phyloP scores from a whole-genome alignment of 2,329 filamentous ascomycete genomes.

The Dothistroma pini region DNA sequence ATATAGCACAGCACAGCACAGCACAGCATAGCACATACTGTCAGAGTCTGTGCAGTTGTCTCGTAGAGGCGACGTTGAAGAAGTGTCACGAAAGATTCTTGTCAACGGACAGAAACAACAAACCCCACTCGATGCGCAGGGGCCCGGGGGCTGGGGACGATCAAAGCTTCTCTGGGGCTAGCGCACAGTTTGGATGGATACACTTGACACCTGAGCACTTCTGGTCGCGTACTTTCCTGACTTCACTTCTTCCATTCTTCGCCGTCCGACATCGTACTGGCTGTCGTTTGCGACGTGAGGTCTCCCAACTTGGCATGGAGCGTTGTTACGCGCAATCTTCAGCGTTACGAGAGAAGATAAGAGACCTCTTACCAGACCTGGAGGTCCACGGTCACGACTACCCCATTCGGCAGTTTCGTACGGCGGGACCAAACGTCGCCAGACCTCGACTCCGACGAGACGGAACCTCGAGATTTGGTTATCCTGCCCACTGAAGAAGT shows the following conservation, averaged over 20 bases:
- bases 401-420: background rate
- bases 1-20: background rate
- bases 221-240: background rate
- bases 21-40: background rate
- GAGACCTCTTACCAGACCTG: background rate
- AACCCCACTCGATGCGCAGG: background rate
- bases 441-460: background rate
- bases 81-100: background rate
- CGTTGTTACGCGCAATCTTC: background rate
- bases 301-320: background rate
- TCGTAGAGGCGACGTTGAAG: background rate
- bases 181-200: background rate
- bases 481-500: background rate
- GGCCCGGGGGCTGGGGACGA: background rate
- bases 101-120: background rate
- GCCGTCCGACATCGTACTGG: background rate
- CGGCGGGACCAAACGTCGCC: constrained; percentile 1
- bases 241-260: background rate
- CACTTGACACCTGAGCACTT: background rate
- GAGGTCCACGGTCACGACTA: background rate
- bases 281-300: background rate
- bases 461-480: constrained; percentile 1
- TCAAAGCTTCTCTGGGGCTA: background rate
- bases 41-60: background rate
- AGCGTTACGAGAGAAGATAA: background rate